Evolutionary conservation across 1,284 basidiomycete species (phyloP), one percentile per base, ranked within the genome.

Genomic region (Coniferiporia weirii): DNA sequence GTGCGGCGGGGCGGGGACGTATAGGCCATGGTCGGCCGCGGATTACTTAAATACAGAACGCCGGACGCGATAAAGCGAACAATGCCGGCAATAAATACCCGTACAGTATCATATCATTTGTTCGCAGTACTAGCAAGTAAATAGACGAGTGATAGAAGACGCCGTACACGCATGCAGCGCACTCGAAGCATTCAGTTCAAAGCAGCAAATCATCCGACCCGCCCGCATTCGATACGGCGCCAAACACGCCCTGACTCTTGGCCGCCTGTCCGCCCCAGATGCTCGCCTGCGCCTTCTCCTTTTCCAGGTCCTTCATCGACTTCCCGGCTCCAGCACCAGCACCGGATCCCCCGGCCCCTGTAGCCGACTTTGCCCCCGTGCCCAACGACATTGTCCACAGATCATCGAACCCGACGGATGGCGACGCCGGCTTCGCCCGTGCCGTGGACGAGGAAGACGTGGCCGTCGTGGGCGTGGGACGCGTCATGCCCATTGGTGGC

Each of bases 301-400:
- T 87, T 73, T 93, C 88, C 66, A 95, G 70, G 68, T 93, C 92
- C 70, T 88, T 89, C 65, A 95, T 95, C 48, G 86, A 91, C 78
- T 93, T 95, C 13, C 76, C 77, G 17, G 27, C 27, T 2, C 27
- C 27, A 27, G 27, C 27, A 27, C 27, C 27, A 27, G 27, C 27
- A 5, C 27, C 27, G 27, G 27, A 5, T 27, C 64, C 67, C 0
- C 69, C 66, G 17, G 64, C 66, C 0, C 69, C 66, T 4, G 61
- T 35, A 6, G 70, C 64, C 5, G 68, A 56, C 50, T 27, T 19
- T 7, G 68, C 56, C 60, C 68, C 69, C 2, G 75, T 69, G 36
- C 89, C 88, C 19, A 96, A 80, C 1, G 91, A 92, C 76, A 94
- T 80, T 17, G 83, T 83, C 91, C 93, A 98, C 61, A 98, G 73